Conservation (phyloP, 2,329 filamentous ascomycete species). For the Venturiaceae sp. region DNA sequence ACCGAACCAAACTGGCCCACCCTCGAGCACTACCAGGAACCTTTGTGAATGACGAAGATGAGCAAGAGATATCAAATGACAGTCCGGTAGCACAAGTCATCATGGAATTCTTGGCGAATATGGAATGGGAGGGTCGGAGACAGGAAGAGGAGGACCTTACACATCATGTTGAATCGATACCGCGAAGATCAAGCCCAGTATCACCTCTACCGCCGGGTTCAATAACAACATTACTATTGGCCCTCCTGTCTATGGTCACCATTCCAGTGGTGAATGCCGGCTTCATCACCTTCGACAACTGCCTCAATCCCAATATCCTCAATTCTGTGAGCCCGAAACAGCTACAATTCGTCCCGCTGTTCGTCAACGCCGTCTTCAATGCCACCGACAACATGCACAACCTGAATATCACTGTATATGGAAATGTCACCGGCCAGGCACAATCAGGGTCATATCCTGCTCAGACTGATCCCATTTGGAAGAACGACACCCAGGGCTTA, state of each 20-base stretch:
- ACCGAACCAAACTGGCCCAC: not conserved
- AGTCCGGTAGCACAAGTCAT: not conserved
- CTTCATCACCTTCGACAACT: conserved; percentile 4
- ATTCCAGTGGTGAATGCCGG: not conserved
- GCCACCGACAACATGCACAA: conserved; percentile 48
- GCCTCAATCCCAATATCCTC: not conserved
- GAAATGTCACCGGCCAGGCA: conserved; percentile 75
- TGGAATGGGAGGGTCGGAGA: not conserved
- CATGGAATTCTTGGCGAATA: not conserved
- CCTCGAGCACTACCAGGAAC: not conserved
- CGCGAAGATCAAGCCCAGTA: not conserved
- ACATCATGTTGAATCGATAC: not conserved
- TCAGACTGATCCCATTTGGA: conserved; percentile 43
- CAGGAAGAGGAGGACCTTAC: not conserved
- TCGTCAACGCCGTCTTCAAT: conserved; percentile 67
- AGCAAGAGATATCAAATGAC: conserved; percentile 3
- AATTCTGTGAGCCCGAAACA: conserved; percentile 40
- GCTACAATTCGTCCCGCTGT: conserved; percentile 72
- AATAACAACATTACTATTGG: not conserved
- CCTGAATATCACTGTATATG: conserved; percentile 73
- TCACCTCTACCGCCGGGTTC: not conserved
- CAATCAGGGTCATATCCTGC: conserved; percentile 46
- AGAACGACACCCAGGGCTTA: conserved; percentile 39
- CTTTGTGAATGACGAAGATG: not conserved
- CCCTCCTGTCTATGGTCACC: not conserved